Base-by-base conservation (phyloP, 2,329 filamentous ascomycete species). In the Bisporella sp. region DNA sequence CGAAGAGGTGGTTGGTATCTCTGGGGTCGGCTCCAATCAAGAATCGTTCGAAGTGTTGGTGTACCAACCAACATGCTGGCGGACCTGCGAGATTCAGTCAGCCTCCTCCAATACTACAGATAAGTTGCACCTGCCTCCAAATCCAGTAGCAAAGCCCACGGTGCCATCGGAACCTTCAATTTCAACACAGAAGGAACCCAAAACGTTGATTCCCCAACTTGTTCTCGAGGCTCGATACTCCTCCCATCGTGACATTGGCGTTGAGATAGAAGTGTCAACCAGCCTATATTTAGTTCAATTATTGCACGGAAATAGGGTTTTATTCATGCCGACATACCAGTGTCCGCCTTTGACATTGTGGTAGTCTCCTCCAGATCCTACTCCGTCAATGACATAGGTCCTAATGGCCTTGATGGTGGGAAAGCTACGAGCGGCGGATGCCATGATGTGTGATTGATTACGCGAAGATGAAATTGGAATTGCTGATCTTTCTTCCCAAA, bases 21-120 rank as follows among this genome's bases (percentile, higher is more conserved):
- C 91, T 79, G 8, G 90, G 90, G 67, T 96, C 91, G 61, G 88
- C 84, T 41, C 89, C 90, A 59, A 96, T 77, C 54, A 96, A 73
- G 77, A 96, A 96, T 55, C 91, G 81, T 69, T 93, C 86, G 67
- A 96, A 96, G 71, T 96, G 91, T 69, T 95, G 86, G 64, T 92
- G 86, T 41, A 93, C 86, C 47, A 96, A 79, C 91, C 91, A 96
- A 72, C 91, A 96, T 37, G 87, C 91, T 33, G 91, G 91, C 12
- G 91, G 91, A 1, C 91, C 78, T 81, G 12, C 9, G 29, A 37
- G 41, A 28, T 58, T 30, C 13, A 8, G 35, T 47, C 41, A 47
- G 45, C 45, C n/a, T 39, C 3, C 35, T 31, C 12, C 12, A 28
- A 29, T 39, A 32, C 11, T 21, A n/a, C 28, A 12, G 11, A 35